These are phyloP conservation scores for Backusella liffmaniae DNA, from an alignment of 192 early-diverging fungal genomes.

Conservation along the genomic window DNA sequence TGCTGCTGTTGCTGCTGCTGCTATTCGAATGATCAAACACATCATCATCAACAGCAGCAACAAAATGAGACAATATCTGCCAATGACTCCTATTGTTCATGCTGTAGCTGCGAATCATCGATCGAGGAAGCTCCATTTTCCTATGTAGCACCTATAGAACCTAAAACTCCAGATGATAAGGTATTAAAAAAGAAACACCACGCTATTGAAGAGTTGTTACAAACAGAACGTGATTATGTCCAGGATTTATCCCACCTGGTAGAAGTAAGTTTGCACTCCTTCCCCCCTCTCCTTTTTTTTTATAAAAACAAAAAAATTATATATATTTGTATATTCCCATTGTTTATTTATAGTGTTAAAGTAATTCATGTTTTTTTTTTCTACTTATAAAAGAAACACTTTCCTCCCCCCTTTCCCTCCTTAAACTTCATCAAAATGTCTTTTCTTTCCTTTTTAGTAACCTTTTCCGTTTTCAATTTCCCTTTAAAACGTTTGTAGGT, in stretches of 20 bases:
- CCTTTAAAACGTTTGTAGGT: constrained; percentile 2
- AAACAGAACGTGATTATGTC: constrained; percentile 36
- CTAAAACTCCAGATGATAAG: neutral
- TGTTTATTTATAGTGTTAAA: constrained; percentile 1
- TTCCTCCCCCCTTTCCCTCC: neutral
- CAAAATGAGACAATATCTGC: neutral
- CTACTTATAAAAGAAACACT: neutral
- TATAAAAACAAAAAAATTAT: constrained; percentile 10
- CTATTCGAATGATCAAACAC: neutral
- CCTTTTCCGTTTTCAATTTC: constrained; percentile 1
- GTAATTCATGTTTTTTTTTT: neutral
- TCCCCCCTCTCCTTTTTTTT: neutral
- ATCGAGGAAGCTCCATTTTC: neutral
- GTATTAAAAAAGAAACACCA: constrained; percentile 17
- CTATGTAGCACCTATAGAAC: neutral
- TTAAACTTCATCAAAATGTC: neutral
- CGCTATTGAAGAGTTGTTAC: constrained; percentile 32
- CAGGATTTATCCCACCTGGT: constrained; percentile 25
- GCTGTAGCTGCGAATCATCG: constrained; percentile 11
- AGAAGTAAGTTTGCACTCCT: constrained; percentile 22
- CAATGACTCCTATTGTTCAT: constrained; percentile 7
- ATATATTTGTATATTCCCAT: neutral
- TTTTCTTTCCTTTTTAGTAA: constrained; percentile 9
- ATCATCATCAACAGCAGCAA: neutral
- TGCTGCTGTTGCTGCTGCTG: constrained; percentile 9